These are phyloP conservation scores for Zymoseptoria pseudotritici DNA, from an alignment of 2,329 filamentous ascomycete genomes.

Conservation along the genomic window DNA sequence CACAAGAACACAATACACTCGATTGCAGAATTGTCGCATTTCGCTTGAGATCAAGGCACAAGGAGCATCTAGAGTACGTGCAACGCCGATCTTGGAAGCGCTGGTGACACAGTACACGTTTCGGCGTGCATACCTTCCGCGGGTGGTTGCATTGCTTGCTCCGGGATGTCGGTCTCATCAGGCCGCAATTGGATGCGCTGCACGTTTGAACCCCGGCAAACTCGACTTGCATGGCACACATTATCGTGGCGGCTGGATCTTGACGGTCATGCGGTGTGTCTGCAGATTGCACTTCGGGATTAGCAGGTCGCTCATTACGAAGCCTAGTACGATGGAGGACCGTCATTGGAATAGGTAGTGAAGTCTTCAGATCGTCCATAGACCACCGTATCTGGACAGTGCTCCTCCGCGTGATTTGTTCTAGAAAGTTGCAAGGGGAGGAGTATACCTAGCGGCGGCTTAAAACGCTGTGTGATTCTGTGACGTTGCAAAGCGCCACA, in stretches of 20 bases:
- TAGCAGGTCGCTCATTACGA: background rate
- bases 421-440: background rate
- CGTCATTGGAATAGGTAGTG: background rate
- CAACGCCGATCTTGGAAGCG: background rate
- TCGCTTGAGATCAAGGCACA: background rate
- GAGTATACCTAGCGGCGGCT: background rate
- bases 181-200: background rate
- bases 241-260: background rate
- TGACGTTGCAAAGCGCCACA: background rate
- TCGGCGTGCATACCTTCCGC: background rate
- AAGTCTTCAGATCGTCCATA: background rate
- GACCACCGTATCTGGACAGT: background rate
- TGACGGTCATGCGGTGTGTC: constrained; percentile 3
- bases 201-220: background rate
- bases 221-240: background rate
- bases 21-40: background rate
- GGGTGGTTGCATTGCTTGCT: background rate
- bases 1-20: background rate
- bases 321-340: background rate
- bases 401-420: background rate
- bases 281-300: constrained; percentile 3
- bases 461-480: background rate
- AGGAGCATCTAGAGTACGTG: background rate
- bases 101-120: background rate
- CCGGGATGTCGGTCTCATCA: background rate